These are phyloP conservation scores for Fusarium abutilonis DNA, from an alignment of 2,329 filamentous ascomycete genomes.

Conservation along the genomic window DNA sequence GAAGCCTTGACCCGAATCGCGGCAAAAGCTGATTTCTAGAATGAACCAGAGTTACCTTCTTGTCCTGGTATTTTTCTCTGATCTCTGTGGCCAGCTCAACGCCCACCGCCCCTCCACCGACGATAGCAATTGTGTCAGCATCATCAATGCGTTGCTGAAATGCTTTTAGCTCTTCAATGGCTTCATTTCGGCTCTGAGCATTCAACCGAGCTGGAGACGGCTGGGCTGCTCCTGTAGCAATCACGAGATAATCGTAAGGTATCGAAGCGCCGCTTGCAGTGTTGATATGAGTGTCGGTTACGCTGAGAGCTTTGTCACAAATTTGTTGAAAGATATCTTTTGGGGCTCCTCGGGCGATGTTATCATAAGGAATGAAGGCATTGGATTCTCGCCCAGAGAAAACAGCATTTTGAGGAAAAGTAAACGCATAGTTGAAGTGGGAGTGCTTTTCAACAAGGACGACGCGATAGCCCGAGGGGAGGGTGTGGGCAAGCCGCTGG, in stretches of 20 bases:
- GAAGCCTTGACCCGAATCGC: slow-evolving; percentile 18
- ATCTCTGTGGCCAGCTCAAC: slow-evolving; percentile 27
- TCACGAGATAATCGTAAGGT: slow-evolving; percentile 14
- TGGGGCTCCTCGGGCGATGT: slow-evolving; percentile 1
- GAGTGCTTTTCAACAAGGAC: slow-evolving; percentile 31
- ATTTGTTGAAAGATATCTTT: slow-evolving; percentile 17
- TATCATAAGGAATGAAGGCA: slow-evolving; percentile 21
- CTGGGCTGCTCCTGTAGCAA: slow-evolving; percentile 32
- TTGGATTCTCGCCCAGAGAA: slow-evolving; percentile 9
- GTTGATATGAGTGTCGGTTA: neutral
- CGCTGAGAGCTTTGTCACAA: slow-evolving; percentile 6
- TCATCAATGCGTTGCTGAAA: slow-evolving; percentile 9
- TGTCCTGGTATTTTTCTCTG: slow-evolving; percentile 7
- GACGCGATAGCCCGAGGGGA: slow-evolving; percentile 26
- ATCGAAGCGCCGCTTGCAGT: neutral
- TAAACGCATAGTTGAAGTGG: slow-evolving; percentile 29
- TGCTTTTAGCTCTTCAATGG: slow-evolving; percentile 7
- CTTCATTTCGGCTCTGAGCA: neutral
- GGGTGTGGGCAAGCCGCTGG: slow-evolving; percentile 9
- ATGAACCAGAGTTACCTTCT: slow-evolving; percentile 20
- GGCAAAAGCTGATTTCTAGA: slow-evolving; percentile 23
- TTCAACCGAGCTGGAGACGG: slow-evolving; percentile 21
- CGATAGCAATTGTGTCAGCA: slow-evolving; percentile 2
- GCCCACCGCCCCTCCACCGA: slow-evolving; percentile 29
- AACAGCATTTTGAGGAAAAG: slow-evolving; percentile 26